A percentile compares a stretch with the other conserved stretches of the same genome.
Conservation (phyloP, 2,329 filamentous ascomycete species). For the Dactylellina cionopaga region DNA sequence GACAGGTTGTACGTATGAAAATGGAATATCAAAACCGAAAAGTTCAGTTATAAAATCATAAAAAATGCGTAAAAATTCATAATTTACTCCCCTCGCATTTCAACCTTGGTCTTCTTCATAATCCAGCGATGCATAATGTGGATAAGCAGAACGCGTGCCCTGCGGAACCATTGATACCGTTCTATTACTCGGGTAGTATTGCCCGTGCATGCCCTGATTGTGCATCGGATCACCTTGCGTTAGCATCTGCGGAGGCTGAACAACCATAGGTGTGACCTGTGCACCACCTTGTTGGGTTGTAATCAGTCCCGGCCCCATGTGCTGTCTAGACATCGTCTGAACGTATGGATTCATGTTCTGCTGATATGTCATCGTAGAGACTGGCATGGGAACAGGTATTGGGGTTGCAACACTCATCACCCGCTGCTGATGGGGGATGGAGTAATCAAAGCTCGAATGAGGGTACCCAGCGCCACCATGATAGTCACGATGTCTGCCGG, state of each 20-base stretch:
- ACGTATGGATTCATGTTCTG: slow-evolving; percentile 13
- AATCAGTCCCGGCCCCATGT: slow-evolving; percentile 1
- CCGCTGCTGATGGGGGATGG: neutral
- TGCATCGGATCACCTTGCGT: slow-evolving; percentile 23
- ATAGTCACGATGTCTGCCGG: neutral
- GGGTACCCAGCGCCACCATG: slow-evolving; percentile 6
- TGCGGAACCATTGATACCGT: neutral
- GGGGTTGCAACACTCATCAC: slow-evolving; percentile 2
- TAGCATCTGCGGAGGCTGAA: slow-evolving; percentile 24
- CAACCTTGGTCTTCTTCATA: slow-evolving; percentile 15
- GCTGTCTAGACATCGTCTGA: slow-evolving; percentile 1
- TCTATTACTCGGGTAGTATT: slow-evolving; percentile 10
- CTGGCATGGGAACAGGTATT: neutral
- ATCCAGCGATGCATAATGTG: neutral
- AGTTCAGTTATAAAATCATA: neutral
- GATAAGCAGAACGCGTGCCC: slow-evolving; percentile 12
- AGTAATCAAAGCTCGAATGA: slow-evolving; percentile 3
- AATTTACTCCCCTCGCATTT: neutral
- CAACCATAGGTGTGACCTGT: neutral
- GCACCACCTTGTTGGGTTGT: neutral
- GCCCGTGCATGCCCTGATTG: slow-evolving; percentile 1
- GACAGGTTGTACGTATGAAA: slow-evolving; percentile 10
- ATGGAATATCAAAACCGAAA: neutral
- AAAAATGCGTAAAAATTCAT: neutral
- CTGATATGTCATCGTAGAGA: neutral